Evolutionary conservation across 169 alveolate genomes (phyloP), one percentile per base, ranked within the genome.

Genomic region (Hammondia hammondi): DNA sequence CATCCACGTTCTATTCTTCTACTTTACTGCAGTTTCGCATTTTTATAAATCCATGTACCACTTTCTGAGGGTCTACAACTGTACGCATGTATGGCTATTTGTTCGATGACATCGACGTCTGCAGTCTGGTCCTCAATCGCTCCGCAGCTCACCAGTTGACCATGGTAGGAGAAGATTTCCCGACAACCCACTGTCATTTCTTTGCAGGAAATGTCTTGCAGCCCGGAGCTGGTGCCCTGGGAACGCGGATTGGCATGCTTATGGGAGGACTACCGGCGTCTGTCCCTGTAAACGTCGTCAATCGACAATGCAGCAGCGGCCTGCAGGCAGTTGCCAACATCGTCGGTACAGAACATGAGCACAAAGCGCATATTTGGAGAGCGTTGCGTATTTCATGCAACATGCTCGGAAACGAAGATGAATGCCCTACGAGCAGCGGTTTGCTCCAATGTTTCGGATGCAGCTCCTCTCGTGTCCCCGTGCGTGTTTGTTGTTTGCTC

Each of bases 251-350:
- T 92, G 98, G 98, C 21, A 95, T 95, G 93, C 96, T 97, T 94
- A 94, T 98, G 88, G 97, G 98, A 43, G 98, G 98, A 35, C 82
- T 97, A 92, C 98, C 99, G 14, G 96, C 94, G 48, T 94, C 97
- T 45, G 96, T 97, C 21, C 94, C 98, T 12, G 94, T 96, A 85
- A 95, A 93, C 70, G 96, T 99, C 9, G 96, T 98, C 61, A 98
- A 98, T 94, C 97, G 99, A 87, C 97, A 97, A 93, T 98, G 99
- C 96, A 97, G 98, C 95, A 96, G 98, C 94, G 99, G 99, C 85
- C 96, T 98, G 82, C 98, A 98, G 92, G 99, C 99, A 35, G 97
- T 97, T 39, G 97, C 98, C 67, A 95, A 93, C 91, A 97, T 98
- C 46, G 99, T 98, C 14, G 96, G 94, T 93, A 67, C 45, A 52